Conservation (phyloP, 768 basidiomycete species). For the Suillus luteus region DNA sequence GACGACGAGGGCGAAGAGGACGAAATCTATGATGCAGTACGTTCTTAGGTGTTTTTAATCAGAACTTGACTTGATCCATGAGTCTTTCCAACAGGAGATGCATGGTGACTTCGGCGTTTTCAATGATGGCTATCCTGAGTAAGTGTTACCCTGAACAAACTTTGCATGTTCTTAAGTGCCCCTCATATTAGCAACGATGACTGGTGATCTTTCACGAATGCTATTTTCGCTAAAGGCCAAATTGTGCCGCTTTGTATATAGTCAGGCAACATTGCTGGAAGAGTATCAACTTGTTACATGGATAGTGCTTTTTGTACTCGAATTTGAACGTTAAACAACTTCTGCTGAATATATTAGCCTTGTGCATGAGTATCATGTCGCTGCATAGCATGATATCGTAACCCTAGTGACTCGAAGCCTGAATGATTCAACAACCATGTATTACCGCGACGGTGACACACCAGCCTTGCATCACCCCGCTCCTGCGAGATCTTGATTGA, state of each 20-base stretch:
- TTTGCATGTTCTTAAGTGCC: too few relatives aligned
- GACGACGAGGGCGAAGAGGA: slow-evolving; percentile 30
- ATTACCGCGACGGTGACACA: too few relatives aligned
- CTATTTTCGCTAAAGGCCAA: not conserved
- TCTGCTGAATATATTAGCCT: not conserved
- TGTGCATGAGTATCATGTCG: not conserved
- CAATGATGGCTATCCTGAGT: slow-evolving; percentile 8
- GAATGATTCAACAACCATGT: not conserved
- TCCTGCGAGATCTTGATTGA: too few relatives aligned
- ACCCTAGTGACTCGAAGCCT: not conserved
- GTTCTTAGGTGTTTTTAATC: not conserved
- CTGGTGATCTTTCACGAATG: not conserved
- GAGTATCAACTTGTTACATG: not conserved
- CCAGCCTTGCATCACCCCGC: too few relatives aligned
- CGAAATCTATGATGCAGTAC: slow-evolving; percentile 11
- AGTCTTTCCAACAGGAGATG: not conserved
- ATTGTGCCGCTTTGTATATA: not conserved
- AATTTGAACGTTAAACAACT: not conserved
- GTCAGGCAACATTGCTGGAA: not conserved
- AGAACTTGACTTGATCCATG: not conserved
- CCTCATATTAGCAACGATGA: not conserved
- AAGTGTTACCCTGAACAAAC: not conserved
- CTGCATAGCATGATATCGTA: not conserved
- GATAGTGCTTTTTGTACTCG: not conserved
- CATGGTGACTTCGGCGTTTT: slow-evolving; percentile 6